These are phyloP conservation scores for Gloeopeniophorella convolvens DNA, from an alignment of 768 basidiomycete genomes.

Conservation along the genomic window DNA sequence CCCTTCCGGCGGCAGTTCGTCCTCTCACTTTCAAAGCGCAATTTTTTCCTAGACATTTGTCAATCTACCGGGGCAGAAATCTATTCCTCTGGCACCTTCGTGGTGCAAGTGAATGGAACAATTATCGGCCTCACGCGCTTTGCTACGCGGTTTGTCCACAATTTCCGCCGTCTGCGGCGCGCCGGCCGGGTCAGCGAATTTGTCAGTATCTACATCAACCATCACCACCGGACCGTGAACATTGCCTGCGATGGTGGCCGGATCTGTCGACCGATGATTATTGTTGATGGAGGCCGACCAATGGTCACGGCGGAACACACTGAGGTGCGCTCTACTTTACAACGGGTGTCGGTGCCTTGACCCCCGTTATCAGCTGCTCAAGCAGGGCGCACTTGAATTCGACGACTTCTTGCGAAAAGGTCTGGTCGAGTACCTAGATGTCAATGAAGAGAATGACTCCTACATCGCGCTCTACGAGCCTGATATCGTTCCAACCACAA, in stretches of 20 bases:
- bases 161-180: constrained; percentile 88
- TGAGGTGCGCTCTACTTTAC: constrained; percentile 38
- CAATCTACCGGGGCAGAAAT: constrained; percentile 93
- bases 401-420: constrained; percentile 92
- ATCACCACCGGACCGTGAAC: constrained; percentile 90
- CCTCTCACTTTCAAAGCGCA: neutral
- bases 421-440: constrained; percentile 95
- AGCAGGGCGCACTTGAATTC: constrained; percentile 71
- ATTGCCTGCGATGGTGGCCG: constrained; percentile 97
- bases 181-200: constrained; percentile 93
- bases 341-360: constrained; percentile 5
- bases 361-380: constrained; percentile 53
- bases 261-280: constrained; percentile 96
- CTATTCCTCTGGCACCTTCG: constrained; percentile 85
- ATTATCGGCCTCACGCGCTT: constrained; percentile 90
- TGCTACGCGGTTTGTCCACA: constrained; percentile 77
- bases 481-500: constrained; percentile 74
- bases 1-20: constrained; percentile 2
- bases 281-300: constrained; percentile 77
- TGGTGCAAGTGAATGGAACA: constrained; percentile 95
- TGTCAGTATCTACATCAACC: constrained; percentile 92
- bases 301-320: constrained; percentile 80
- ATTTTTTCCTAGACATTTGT: constrained; percentile 59
- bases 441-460: constrained; percentile 98
- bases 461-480: constrained; percentile 92